A percentile compares a stretch with the other conserved stretches of the same genome.
phyloP scores from a whole-genome alignment of 2,329 filamentous ascomycete species.

The Apiospora pterosperma region DNA sequence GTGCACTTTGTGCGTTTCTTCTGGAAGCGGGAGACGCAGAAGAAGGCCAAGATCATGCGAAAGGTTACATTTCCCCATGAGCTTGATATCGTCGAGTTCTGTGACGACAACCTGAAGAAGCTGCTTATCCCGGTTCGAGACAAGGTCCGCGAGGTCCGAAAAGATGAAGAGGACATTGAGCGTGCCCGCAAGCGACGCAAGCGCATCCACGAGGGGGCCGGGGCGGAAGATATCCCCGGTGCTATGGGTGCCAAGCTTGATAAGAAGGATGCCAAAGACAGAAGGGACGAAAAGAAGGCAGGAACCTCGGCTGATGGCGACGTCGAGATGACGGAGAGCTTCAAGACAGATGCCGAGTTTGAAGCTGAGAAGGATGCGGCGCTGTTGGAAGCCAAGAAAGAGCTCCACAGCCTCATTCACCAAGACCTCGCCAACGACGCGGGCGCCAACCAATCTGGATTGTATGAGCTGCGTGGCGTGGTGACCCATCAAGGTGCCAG shows the following conservation, averaged over 20 bases:
- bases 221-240: slow-evolving; percentile 43
- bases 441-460: slow-evolving; percentile 85
- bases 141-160: slow-evolving; percentile 90
- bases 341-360: slow-evolving; percentile 91
- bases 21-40: slow-evolving; percentile 92
- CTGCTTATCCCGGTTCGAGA: slow-evolving; percentile 89
- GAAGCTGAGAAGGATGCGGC: slow-evolving; percentile 79
- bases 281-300: slow-evolving; percentile 35
- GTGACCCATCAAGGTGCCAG: slow-evolving; percentile 96
- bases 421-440: slow-evolving; percentile 72
- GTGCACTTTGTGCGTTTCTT: slow-evolving; percentile 98
- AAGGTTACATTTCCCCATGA: slow-evolving; percentile 96
- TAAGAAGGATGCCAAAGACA: slow-evolving; percentile 38
- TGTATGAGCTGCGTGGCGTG: slow-evolving; percentile 91
- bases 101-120: slow-evolving; percentile 82
- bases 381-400: slow-evolving; percentile 79
- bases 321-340: slow-evolving; percentile 69
- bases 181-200: slow-evolving; percentile 90
- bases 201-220: slow-evolving; percentile 48
- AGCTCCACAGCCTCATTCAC: slow-evolving; percentile 75
- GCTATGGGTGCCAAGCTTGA: slow-evolving; percentile 48
- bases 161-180: slow-evolving; percentile 92
- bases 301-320: slow-evolving; percentile 57
- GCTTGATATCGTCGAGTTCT: slow-evolving; percentile 91
- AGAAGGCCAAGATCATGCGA: slow-evolving; percentile 99